Conservation (phyloP, 2,329 filamentous ascomycete genomes). For the Aspergillus pseudoviridinutans region DNA sequence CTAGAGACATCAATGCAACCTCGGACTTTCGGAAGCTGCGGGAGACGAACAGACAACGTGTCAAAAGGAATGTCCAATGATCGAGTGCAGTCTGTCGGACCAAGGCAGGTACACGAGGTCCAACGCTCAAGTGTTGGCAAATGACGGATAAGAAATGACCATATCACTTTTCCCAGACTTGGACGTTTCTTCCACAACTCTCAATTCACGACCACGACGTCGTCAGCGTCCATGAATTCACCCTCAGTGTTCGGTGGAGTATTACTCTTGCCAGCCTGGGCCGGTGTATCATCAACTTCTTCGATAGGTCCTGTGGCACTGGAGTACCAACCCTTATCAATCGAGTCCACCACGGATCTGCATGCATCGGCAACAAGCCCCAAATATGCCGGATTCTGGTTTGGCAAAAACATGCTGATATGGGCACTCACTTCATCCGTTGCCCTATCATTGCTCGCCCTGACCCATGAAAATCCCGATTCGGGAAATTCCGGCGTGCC, state of each 20-base stretch:
- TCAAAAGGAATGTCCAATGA: not conserved
- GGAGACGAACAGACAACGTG: not conserved
- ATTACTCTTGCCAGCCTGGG: constrained; percentile 11
- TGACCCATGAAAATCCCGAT: constrained; percentile 57
- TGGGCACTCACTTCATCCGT: constrained; percentile 78
- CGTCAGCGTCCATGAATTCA: constrained; percentile 31
- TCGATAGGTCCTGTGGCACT: constrained; percentile 22
- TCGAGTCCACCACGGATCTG: constrained; percentile 34
- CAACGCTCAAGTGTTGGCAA: not conserved
- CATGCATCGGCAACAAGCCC: constrained; percentile 37
- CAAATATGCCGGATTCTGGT: constrained; percentile 44
- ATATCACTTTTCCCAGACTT: not conserved
- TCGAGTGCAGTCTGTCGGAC: not conserved
- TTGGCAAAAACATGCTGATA: constrained; percentile 49
- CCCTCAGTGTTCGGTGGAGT: constrained; percentile 13
- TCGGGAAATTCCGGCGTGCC: constrained; percentile 17
- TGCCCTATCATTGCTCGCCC: constrained; percentile 73
- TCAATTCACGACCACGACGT: constrained; percentile 34
- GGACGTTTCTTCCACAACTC: not conserved
- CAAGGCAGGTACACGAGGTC: not conserved
- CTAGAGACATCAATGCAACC: not conserved
- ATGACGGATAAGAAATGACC: not conserved
- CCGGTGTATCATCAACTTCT: constrained; percentile 13
- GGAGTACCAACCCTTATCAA: constrained; percentile 40
- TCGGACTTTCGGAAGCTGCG: not conserved